Evolutionary conservation across 768 basidiomycete species (phyloP).

Genomic region (Sistotremastrum suecicum): DNA sequence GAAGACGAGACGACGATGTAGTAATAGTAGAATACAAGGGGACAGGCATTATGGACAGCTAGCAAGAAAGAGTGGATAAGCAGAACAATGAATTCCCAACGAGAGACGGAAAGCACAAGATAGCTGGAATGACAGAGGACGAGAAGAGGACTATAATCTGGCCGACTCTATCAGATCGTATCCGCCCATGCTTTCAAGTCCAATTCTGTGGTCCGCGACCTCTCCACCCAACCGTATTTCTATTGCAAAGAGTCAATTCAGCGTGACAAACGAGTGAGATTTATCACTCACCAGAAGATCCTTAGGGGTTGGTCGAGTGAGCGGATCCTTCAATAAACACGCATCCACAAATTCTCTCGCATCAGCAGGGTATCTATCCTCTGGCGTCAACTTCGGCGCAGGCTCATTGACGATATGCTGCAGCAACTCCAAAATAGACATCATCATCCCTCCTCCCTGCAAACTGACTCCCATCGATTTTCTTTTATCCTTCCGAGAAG

Average conservation of each 20-base stretch:
- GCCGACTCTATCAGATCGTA: constrained; percentile 35
- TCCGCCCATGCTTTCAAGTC: constrained; percentile 74
- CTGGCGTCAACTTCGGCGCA: constrained; percentile 71
- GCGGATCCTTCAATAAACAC: constrained; percentile 86
- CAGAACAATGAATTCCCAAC: no score
- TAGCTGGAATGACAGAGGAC: no score
- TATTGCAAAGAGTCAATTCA: constrained; percentile 14
- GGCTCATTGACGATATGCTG: constrained; percentile 99
- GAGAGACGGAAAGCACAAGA: no score
- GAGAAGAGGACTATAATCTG: no score
- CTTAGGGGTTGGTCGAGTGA: constrained; percentile 70
- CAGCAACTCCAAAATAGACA: constrained; percentile 92
- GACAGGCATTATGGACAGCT: no score
- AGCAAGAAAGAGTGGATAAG: no score
- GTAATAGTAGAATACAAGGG: no score
- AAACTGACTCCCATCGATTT: constrained; percentile 88
- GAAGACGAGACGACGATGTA: no score
- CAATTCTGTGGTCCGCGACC: constrained; percentile 41
- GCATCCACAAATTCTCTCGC: constrained; percentile 80
- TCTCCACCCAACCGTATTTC: constrained; percentile 66
- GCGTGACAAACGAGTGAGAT: constrained; percentile 1
- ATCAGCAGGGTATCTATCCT: constrained; percentile 56
- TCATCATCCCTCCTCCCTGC: constrained; percentile 92
- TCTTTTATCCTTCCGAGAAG: constrained; percentile 57
- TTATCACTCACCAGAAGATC: constrained; percentile 55